Base-by-base conservation (phyloP, 2,329 filamentous ascomycete genomes). In the Anisogramma anomala region DNA sequence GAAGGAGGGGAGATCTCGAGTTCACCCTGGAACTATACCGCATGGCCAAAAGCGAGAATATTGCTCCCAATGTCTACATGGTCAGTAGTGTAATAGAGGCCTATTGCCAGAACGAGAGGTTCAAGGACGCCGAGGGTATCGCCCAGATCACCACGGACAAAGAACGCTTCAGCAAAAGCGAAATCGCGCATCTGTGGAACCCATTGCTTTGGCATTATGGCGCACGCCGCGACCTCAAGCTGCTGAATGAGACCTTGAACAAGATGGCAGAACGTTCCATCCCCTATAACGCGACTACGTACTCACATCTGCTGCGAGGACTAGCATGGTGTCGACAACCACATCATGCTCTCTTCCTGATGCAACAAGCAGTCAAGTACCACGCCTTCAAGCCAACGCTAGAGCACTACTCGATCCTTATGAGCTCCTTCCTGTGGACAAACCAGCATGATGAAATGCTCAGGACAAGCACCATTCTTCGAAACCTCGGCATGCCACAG, bases 141-240 rank as follows among this genome's bases (percentile, higher is more conserved):
- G 74, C 79, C 23, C 55, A 71, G 36, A 70, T 72, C 33, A 69
- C 77, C 23, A 64, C 78, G 17, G 58, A 60, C 10, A 65, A 68
- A 46, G 62, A 65, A 1, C 55, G 66, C 3, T 47, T 39, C 14
- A 69, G 75, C 1, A 64, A 69, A 2, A 61, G 59, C n/a, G 48
- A 54, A 4, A 64, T 71, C 17, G 78, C 78, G 2, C 65, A 69
- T 23, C 74, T 86, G 54, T 95, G 84, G 84, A 94, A 95, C 54
- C 69, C 76, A 39, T 62, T 95, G 23, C 64, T 95, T 4, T 68
- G 72, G 42, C 74, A 81, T 46, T 72, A 86, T 56, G 84, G 83
- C 6, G 63, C 74, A 41, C 69, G 72, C 6, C 72, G 80, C 41
- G 65, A 69, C 39, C 56, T 76, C 6, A 55, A 54, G n/a, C 61